Conservation (phyloP, 1,284 basidiomycete genomes). For the Volvariella volvacea region DNA sequence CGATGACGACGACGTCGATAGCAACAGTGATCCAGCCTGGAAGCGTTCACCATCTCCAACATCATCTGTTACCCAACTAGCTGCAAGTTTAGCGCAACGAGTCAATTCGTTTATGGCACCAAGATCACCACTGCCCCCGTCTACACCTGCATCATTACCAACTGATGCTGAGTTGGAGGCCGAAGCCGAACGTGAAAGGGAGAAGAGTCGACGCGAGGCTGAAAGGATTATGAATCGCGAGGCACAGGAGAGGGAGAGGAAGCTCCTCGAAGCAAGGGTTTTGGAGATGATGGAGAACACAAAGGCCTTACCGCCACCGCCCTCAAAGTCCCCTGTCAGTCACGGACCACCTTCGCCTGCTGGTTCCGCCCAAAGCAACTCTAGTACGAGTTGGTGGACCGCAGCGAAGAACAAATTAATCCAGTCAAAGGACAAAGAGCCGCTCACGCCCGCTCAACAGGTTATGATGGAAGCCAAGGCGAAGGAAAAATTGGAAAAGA, state of each 20-base stretch:
- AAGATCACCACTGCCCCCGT: conserved; percentile 22
- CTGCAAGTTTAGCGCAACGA: conserved; percentile 62
- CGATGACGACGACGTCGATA: conserved; percentile 36
- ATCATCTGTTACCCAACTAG: conserved; percentile 64
- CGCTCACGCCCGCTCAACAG: conserved; percentile 73
- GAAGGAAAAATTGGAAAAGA: conserved; percentile 50
- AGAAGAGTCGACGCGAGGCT: conserved; percentile 65
- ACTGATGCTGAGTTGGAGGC: conserved; percentile 74
- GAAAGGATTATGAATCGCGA: conserved; percentile 67
- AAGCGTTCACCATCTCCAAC: conserved; percentile 54
- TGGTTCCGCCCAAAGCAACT: conserved; percentile 47
- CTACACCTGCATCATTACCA: conserved; percentile 35
- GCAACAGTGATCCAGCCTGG: conserved; percentile 26
- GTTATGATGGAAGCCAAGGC: conserved; percentile 66
- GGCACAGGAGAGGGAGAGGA: conserved; percentile 55
- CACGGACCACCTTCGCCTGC: conserved; percentile 56
- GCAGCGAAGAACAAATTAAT: conserved; percentile 68
- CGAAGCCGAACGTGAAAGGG: conserved; percentile 68
- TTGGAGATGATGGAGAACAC: conserved; percentile 58
- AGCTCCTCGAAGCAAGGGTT: conserved; percentile 59
- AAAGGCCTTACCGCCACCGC: conserved; percentile 42
- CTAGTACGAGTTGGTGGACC: conserved; percentile 56
- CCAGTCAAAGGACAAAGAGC: conserved; percentile 65
- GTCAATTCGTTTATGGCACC: conserved; percentile 47
- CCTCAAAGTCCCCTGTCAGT: conserved; percentile 45